phyloP scores from a whole-genome alignment of 106 monocot genomes.

The Cymbidium sinense region DNA sequence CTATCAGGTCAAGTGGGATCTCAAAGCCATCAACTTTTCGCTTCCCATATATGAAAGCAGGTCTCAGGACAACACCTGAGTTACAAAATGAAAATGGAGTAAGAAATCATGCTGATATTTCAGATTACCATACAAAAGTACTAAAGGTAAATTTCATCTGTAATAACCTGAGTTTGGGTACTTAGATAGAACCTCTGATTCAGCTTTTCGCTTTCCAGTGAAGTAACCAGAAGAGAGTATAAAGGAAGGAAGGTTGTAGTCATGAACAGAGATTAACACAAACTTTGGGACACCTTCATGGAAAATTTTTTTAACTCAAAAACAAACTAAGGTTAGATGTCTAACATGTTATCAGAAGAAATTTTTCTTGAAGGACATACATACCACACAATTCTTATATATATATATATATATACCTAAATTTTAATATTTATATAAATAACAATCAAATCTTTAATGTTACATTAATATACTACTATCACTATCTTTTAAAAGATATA shows the following conservation, averaged over 20 bases:
- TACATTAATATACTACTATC: too few species aligned
- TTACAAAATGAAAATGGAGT: slow-evolving; percentile 18
- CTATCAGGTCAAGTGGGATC: slow-evolving; percentile 66
- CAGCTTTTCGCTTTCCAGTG: slow-evolving; percentile 83
- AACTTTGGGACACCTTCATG: slow-evolving; percentile 78
- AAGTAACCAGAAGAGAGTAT: slow-evolving; percentile 68
- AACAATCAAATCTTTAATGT: too few species aligned
- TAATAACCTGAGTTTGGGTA: slow-evolving; percentile 70
- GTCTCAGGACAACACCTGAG: slow-evolving; percentile 71
- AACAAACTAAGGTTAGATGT: not conserved
- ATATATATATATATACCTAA: too few species aligned
- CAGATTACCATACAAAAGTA: not conserved
- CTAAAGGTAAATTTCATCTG: not conserved
- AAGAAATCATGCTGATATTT: too few species aligned
- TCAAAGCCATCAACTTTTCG: slow-evolving; percentile 67
- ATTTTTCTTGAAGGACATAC: not conserved
- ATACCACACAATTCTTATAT: too few species aligned
- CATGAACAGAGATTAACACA: slow-evolving; percentile 78
- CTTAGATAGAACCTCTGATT: slow-evolving; percentile 79
- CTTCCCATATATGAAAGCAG: slow-evolving; percentile 81
- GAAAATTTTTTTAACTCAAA: not conserved
- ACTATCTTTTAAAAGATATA: too few species aligned
- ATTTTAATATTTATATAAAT: too few species aligned
- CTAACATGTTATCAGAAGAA: slow-evolving; percentile 29
- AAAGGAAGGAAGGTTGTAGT: slow-evolving; percentile 78